Conservation (phyloP, 441 rosid species). For the Mallotus repandus region DNA sequence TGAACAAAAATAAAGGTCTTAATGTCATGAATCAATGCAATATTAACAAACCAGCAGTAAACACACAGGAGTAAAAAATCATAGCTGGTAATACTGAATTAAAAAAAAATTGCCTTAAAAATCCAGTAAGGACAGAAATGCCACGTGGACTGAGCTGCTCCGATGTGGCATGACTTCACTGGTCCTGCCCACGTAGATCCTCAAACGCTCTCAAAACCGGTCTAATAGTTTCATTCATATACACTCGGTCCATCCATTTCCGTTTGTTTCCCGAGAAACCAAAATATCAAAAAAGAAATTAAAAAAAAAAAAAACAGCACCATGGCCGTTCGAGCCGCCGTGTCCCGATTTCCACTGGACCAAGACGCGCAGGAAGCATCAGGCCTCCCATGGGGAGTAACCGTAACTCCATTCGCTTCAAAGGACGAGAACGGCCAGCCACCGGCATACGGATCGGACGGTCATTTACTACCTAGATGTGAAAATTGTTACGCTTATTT, state of each 20-base stretch:
- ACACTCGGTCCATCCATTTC: background rate
- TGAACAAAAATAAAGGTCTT: no score
- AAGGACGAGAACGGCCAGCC: conserved; percentile 79
- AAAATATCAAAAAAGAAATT: no score
- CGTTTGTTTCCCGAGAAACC: conserved; percentile 29
- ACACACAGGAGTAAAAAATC: no score
- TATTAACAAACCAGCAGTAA: no score
- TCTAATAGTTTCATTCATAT: background rate
- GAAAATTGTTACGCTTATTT: conserved; percentile 95
- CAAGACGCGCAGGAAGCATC: conserved; percentile 76
- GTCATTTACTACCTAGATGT: conserved; percentile 82
- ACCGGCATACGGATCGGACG: conserved; percentile 78
- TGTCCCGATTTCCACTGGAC: conserved; percentile 78
- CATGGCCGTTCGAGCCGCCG: conserved; percentile 90
- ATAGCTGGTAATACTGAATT: no score
- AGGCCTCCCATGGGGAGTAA: conserved; percentile 92
- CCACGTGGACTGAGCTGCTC: background rate
- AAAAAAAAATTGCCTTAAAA: no score
- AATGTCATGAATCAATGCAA: no score
- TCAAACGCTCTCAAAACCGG: background rate
- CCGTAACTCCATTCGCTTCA: conserved; percentile 85
- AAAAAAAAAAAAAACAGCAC: background rate
- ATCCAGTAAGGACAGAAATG: background rate
- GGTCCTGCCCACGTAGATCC: conserved; percentile 23
- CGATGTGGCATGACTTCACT: conserved; percentile 29